phyloP scores from a whole-genome alignment of 345 rosid genomes.

The Citrus medica region DNA sequence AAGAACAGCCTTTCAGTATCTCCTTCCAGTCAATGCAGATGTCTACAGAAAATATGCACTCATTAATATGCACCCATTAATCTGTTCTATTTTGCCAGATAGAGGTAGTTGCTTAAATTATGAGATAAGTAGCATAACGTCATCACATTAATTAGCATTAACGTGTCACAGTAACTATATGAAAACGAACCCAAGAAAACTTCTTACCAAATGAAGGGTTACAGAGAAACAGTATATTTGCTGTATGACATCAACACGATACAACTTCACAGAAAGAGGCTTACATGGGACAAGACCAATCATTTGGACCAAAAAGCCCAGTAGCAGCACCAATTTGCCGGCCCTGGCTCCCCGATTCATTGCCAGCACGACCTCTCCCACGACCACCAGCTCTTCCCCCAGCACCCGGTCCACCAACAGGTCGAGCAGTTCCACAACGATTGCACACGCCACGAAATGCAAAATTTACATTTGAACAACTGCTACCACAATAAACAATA shows the following conservation, averaged over 20 bases:
- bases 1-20: neutral
- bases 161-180: neutral
- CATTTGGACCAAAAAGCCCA: slow-evolving; percentile 97
- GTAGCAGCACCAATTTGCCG: slow-evolving; percentile 56
- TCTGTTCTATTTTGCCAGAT: too few species aligned
- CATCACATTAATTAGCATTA: neutral
- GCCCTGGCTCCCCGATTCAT: slow-evolving; percentile 47
- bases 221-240: neutral
- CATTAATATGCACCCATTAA: too few species aligned
- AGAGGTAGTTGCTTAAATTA: neutral
- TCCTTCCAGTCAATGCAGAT: neutral
- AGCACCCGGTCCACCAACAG: slow-evolving; percentile 79
- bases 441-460: slow-evolving; percentile 98
- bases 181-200: neutral
- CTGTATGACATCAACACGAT: neutral
- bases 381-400: slow-evolving; percentile 73
- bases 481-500: slow-evolving; percentile 43
- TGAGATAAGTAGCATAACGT: too few species aligned
- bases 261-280: slow-evolving; percentile 21
- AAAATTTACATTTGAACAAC: slow-evolving; percentile 94
- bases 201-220: neutral
- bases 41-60: neutral
- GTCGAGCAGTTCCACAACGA: slow-evolving; percentile 94
- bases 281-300: slow-evolving; percentile 99
- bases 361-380: slow-evolving; percentile 76